phyloP scores from a whole-genome alignment of 2,329 filamentous ascomycete genomes.

The Botryotinia narcissicola region DNA sequence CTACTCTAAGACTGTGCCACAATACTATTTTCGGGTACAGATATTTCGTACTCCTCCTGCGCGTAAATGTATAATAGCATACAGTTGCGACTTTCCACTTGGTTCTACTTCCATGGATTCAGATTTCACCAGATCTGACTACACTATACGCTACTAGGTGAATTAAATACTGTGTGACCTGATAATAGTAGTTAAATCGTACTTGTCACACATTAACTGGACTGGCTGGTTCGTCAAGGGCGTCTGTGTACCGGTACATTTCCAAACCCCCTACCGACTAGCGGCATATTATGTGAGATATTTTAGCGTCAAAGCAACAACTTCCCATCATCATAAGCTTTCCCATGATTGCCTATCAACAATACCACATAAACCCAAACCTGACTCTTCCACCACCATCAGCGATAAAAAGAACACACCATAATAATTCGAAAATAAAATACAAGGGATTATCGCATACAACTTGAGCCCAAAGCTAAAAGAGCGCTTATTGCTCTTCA shows the following conservation, averaged over 20 bases:
- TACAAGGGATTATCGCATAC: slow-evolving; percentile 9
- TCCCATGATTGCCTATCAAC: slow-evolving; percentile 18
- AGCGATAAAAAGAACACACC: slow-evolving; percentile 1
- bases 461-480: not conserved
- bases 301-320: slow-evolving; percentile 17
- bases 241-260: slow-evolving; percentile 4
- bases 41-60: not conserved
- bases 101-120: not conserved
- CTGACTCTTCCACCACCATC: slow-evolving; percentile 15
- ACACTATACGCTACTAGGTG: not conserved
- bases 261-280: slow-evolving; percentile 9
- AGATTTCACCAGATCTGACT: not conserved
- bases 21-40: not conserved
- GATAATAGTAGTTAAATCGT: not conserved
- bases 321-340: slow-evolving; percentile 18
- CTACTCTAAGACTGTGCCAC: not conserved
- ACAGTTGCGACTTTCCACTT: not conserved
- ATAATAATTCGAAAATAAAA: not conserved
- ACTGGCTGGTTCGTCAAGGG: not conserved
- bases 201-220: not conserved
- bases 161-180: not conserved
- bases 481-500: not conserved
- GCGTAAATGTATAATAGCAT: not conserved
- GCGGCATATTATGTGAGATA: slow-evolving; percentile 17
- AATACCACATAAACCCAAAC: not conserved